A percentile compares a stretch with the other conserved stretches of the same genome.
Conservation (phyloP, 768 basidiomycete species). For the Boletus rubroflammeus region DNA sequence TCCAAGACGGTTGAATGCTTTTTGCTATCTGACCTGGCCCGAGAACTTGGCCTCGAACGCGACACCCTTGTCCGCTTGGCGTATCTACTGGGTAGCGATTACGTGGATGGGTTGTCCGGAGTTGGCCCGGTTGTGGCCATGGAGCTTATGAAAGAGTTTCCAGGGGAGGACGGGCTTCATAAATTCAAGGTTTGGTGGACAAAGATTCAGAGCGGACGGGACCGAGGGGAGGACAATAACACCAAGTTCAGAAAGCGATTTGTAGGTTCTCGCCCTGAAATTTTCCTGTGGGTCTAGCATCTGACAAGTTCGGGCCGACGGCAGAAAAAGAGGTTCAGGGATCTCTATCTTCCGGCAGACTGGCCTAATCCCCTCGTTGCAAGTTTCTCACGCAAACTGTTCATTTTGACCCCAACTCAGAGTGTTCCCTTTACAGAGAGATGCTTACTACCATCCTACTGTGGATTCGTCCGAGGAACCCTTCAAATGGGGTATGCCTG, state of each 20-base stretch:
- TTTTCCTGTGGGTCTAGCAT: background rate
- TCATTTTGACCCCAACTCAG: background rate
- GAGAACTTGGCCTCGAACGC: constrained; percentile 84
- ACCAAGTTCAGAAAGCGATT: constrained; percentile 82
- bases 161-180: constrained; percentile 77
- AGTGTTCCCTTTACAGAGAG: constrained; percentile 48
- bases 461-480: constrained; percentile 90
- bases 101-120: constrained; percentile 87
- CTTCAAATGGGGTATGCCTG: constrained; percentile 97
- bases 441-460: constrained; percentile 89
- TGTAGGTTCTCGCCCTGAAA: constrained; percentile 47
- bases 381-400: constrained; percentile 29
- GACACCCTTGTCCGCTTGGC: constrained; percentile 86
- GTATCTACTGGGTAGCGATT: constrained; percentile 94
- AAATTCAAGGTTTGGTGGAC: constrained; percentile 94
- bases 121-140: constrained; percentile 95
- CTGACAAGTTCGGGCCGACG: constrained; percentile 10
- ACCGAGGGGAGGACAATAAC: constrained; percentile 66
- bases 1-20: constrained; percentile 98
- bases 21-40: constrained; percentile 72
- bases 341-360: constrained; percentile 71
- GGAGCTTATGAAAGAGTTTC: constrained; percentile 92
- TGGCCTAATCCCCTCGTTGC: constrained; percentile 96
- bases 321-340: constrained; percentile 88
- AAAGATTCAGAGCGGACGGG: constrained; percentile 87